Conservation (phyloP, 2,329 filamentous ascomycete species). For the Claviceps sp. region DNA sequence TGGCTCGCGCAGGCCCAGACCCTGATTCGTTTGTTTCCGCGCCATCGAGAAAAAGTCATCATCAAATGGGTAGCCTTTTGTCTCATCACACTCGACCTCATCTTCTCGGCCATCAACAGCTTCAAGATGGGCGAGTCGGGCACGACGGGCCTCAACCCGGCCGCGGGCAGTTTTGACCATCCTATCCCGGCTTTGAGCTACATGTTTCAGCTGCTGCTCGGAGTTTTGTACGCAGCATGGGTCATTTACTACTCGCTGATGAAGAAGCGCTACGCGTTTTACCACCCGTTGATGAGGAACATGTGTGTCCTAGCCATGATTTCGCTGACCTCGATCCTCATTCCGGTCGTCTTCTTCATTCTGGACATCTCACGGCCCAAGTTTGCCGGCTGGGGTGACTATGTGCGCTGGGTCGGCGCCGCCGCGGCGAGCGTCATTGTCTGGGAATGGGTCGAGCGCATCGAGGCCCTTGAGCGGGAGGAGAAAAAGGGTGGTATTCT, state of each 20-base stretch:
- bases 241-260: constrained; percentile 89
- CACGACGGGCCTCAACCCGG: constrained; percentile 35
- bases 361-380: constrained; percentile 76
- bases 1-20: constrained; percentile 98
- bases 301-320: constrained; percentile 69
- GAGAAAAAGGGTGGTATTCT: constrained; percentile 90
- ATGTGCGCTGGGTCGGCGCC: constrained; percentile 91
- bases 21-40: constrained; percentile 84
- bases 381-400: constrained; percentile 86
- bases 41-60: constrained; percentile 92
- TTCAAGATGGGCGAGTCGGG: constrained; percentile 44
- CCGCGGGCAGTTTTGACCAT: constrained; percentile 68
- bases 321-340: constrained; percentile 68
- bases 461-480: constrained; percentile 82
- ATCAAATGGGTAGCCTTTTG: constrained; percentile 98
- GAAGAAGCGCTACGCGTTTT: constrained; percentile 83
- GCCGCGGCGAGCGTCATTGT: constrained; percentile 92
- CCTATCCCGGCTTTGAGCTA: constrained; percentile 87
- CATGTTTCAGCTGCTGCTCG: constrained; percentile 76
- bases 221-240: constrained; percentile 82
- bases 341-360: constrained; percentile 87
- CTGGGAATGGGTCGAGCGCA: constrained; percentile 96
- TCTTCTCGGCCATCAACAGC: constrained; percentile 85
- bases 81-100: constrained; percentile 77
- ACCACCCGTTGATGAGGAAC: constrained; percentile 81